These are phyloP conservation scores for Lactarius sp. DNA, from an alignment of 768 basidiomycete genomes.

Conservation along the genomic window DNA sequence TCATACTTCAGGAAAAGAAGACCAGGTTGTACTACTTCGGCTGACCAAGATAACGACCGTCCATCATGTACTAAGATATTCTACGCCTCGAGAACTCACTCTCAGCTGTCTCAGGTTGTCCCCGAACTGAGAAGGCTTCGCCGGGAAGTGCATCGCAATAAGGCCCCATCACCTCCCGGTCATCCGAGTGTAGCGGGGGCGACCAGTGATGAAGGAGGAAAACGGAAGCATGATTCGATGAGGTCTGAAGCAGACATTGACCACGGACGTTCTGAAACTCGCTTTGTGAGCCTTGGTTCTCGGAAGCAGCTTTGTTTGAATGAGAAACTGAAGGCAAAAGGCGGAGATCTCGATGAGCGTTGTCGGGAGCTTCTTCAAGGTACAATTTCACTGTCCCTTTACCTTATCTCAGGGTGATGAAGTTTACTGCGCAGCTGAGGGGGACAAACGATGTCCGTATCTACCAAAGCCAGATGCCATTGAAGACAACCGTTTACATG, in stretches of 20 bases:
- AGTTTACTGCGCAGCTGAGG: constrained; percentile 41
- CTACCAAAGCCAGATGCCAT: constrained; percentile 54
- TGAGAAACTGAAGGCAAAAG: constrained; percentile 58
- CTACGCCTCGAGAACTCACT: constrained; percentile 94
- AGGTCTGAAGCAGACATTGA: constrained; percentile 25
- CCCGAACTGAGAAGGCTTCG: constrained; percentile 77
- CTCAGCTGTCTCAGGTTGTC: constrained; percentile 87
- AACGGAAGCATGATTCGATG: constrained; percentile 8
- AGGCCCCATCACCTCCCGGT: background rate
- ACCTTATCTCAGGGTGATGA: background rate
- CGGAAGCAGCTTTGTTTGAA: constrained; percentile 93
- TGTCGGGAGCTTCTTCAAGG: constrained; percentile 79
- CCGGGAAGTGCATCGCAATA: constrained; percentile 32
- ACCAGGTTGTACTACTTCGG: background rate
- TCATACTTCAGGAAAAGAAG: constrained; percentile 1
- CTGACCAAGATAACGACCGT: constrained; percentile 40
- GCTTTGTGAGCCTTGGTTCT: constrained; percentile 83
- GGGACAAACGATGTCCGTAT: constrained; percentile 66
- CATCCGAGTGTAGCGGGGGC: background rate
- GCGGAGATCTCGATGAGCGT: constrained; percentile 76
- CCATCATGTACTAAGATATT: constrained; percentile 77
- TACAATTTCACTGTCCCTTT: constrained; percentile 27
- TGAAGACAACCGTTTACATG: constrained; percentile 67
- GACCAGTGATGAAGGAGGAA: background rate
- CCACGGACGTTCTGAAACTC: constrained; percentile 33